Evolutionary conservation across 805 yeast genomes (phyloP).

Genomic region (Kluyveromyces siamensis): DNA sequence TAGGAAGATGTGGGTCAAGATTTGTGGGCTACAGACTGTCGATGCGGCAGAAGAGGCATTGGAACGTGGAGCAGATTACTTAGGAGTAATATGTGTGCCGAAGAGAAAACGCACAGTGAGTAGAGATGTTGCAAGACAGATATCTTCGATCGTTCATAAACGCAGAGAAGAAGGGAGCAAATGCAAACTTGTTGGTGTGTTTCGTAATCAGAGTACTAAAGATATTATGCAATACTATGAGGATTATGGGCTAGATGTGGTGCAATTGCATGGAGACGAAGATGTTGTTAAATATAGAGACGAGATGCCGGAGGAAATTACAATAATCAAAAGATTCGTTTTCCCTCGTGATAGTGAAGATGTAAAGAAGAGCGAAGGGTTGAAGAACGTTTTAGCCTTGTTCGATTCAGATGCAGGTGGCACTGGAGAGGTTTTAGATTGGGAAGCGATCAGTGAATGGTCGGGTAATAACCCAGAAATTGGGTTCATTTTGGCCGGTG

Average conservation of each 20-base stretch:
- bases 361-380: constrained; percentile 25
- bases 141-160: constrained; percentile 33
- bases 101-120: constrained; percentile 63
- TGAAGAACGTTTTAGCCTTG: constrained; percentile 36
- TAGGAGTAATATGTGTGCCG: constrained; percentile 88
- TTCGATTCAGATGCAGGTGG: constrained; percentile 91
- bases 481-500: constrained; percentile 76
- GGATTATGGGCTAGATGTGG: constrained; percentile 54
- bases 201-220: constrained; percentile 67
- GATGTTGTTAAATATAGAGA: constrained; percentile 31
- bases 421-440: constrained; percentile 72
- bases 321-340: constrained; percentile 63
- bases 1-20: constrained; percentile 46
- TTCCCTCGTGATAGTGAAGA: constrained; percentile 45
- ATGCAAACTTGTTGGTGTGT: constrained; percentile 81
- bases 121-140: constrained; percentile 35
- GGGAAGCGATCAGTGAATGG: constrained; percentile 46
- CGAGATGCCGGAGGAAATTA: constrained; percentile 30
- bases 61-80: constrained; percentile 58
- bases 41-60: constrained; percentile 70
- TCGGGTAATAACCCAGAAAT: constrained; percentile 22
- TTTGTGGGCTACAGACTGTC: constrained; percentile 68
- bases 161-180: constrained; percentile 24
- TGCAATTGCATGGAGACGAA: constrained; percentile 81
- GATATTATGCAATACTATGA: constrained; percentile 40